A percentile compares a stretch with the other conserved stretches of the same genome.
Conservation (phyloP, 192 early-diverging fungal genomes). For the Coemansia sp. region DNA sequence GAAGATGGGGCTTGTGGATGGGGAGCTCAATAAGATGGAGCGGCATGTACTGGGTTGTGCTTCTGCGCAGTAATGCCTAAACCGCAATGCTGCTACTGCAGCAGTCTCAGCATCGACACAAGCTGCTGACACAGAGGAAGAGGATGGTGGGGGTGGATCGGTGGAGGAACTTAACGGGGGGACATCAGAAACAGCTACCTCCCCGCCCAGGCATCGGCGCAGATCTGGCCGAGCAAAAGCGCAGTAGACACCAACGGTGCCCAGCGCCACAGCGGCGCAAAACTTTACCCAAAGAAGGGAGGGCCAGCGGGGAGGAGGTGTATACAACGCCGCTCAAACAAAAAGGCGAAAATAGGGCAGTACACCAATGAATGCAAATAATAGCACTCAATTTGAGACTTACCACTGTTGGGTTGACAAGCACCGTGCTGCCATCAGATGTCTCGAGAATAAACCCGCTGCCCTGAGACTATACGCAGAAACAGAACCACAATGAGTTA, state of each 20-base stretch:
- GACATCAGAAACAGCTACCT: neutral
- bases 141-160: neutral
- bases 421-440: conserved; percentile 40
- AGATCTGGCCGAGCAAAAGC: conserved; percentile 1
- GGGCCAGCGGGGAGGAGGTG: neutral
- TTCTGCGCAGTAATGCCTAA: conserved; percentile 4
- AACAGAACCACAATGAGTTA: neutral
- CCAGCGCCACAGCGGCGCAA: conserved; percentile 3
- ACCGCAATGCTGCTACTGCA: neutral
- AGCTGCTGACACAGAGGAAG: neutral
- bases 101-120: neutral
- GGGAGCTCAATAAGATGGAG: neutral
- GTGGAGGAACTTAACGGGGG: neutral
- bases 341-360: neutral
- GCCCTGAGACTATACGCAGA: conserved; percentile 44
- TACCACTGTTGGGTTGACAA: conserved; percentile 49
- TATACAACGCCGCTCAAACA: conserved; percentile 8
- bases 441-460: conserved; percentile 51
- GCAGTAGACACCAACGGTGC: conserved; percentile 5
- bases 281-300: neutral
- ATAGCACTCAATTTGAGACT: conserved; percentile 14
- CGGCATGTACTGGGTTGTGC: neutral
- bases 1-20: neutral
- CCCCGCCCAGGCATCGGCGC: neutral
- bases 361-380: neutral